phyloP scores from a whole-genome alignment of 108 stramenopile genomes.

The Fragilariopsis cylindrus region DNA sequence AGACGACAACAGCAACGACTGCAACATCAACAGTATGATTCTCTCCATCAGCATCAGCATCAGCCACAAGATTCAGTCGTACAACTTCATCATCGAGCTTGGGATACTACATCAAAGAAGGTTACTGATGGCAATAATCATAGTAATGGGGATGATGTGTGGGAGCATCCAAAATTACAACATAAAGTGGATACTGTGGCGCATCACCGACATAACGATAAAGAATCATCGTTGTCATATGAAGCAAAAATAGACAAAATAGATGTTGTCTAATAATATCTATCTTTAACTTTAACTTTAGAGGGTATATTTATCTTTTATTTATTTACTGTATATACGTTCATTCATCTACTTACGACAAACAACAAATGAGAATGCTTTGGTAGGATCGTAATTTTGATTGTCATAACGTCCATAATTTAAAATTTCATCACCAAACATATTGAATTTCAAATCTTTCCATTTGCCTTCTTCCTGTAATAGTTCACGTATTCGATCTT shows the following conservation, averaged over 20 bases:
- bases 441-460: neutral
- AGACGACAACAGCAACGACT: slow-evolving; percentile 38
- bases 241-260: no score
- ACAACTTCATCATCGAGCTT: slow-evolving; percentile 42
- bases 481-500: neutral
- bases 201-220: no score
- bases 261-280: no score
- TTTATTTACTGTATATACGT: no score
- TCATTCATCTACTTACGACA: neutral
- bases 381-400: neutral
- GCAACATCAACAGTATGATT: slow-evolving; percentile 31
- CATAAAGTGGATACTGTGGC: neutral
- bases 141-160: slow-evolving; percentile 6
- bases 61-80: neutral
- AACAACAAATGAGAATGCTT: neutral
- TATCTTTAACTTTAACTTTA: no score
- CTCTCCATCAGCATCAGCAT: neutral
- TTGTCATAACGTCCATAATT: neutral
- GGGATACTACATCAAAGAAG: slow-evolving; percentile 26
- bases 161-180: neutral
- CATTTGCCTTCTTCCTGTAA: neutral
- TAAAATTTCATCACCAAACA: neutral
- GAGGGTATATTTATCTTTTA: no score
- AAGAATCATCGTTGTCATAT: no score
- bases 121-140: no score